These are phyloP conservation scores for Kwoniella dejecticola DNA, from an alignment of 768 basidiomycete genomes.

Conservation along the genomic window DNA sequence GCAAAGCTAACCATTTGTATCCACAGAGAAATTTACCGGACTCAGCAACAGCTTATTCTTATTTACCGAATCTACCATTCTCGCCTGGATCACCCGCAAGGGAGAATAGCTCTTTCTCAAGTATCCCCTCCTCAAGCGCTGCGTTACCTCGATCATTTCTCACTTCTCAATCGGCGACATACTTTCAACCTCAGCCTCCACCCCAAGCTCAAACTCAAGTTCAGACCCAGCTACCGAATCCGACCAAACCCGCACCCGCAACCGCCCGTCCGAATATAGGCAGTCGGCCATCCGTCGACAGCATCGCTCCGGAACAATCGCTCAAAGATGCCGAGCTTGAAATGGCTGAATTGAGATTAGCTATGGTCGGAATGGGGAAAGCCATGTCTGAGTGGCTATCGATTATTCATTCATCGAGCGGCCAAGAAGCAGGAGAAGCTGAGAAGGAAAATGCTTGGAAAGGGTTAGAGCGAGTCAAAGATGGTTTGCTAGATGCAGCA, in stretches of 20 bases:
- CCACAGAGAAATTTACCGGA: slow-evolving; percentile 81
- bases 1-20: background rate
- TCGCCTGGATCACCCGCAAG: slow-evolving; percentile 33
- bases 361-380: slow-evolving; percentile 55
- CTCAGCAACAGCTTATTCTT: slow-evolving; percentile 62
- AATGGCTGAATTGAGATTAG: slow-evolving; percentile 50
- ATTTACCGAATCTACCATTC: slow-evolving; percentile 46
- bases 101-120: slow-evolving; percentile 33
- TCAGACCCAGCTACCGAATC: no score
- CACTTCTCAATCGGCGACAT: slow-evolving; percentile 1
- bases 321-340: slow-evolving; percentile 48
- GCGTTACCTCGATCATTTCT: slow-evolving; percentile 27
- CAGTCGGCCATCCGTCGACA: slow-evolving; percentile 16
- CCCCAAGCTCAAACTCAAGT: background rate
- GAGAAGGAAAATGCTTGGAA: slow-evolving; percentile 23
- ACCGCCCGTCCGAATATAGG: slow-evolving; percentile 7
- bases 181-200: background rate
- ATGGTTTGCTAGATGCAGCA: slow-evolving; percentile 44
- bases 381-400: slow-evolving; percentile 48
- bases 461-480: slow-evolving; percentile 45
- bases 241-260: no score
- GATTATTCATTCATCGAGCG: slow-evolving; percentile 8
- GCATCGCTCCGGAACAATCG: slow-evolving; percentile 27
- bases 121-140: slow-evolving; percentile 31
- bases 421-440: slow-evolving; percentile 4